phyloP scores from a whole-genome alignment of 352 stramenopile genomes.

The Phytophthora cactorum region DNA sequence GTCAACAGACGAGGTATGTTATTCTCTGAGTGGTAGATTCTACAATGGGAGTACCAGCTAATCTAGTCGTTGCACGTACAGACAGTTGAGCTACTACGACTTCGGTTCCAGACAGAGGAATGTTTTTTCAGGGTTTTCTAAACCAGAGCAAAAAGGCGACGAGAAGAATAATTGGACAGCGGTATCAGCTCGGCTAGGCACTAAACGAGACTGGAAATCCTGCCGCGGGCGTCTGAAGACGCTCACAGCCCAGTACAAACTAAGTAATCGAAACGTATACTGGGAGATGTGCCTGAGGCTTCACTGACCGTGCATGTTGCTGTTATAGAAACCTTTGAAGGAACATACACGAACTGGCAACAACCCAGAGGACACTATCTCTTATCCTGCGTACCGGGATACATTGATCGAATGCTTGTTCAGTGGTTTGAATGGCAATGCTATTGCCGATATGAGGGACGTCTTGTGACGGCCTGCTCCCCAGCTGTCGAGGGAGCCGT shows the following conservation, averaged over 20 bases:
- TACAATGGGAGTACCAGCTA: neutral
- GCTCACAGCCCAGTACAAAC: neutral
- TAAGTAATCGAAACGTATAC: neutral
- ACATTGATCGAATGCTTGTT: slow-evolving; percentile 1
- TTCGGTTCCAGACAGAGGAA: neutral
- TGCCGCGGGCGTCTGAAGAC: neutral
- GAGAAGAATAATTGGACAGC: neutral
- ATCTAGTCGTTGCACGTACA: neutral
- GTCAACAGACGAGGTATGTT: neutral
- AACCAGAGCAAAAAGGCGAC: neutral
- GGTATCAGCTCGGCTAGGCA: neutral
- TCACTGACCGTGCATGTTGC: neutral
- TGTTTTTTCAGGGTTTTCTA: neutral
- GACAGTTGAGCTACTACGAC: neutral
- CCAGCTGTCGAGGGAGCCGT: neutral
- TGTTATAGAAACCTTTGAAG: neutral
- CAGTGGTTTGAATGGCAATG: neutral
- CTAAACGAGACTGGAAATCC: neutral
- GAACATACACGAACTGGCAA: neutral
- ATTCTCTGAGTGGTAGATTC: neutral
- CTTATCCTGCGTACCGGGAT: neutral
- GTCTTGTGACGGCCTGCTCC: neutral
- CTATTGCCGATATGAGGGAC: neutral
- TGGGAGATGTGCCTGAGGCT: neutral
- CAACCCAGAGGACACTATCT: neutral